These are phyloP conservation scores for Citrus trifoliata DNA, from an alignment of 345 rosid species.

Conservation along the genomic window DNA sequence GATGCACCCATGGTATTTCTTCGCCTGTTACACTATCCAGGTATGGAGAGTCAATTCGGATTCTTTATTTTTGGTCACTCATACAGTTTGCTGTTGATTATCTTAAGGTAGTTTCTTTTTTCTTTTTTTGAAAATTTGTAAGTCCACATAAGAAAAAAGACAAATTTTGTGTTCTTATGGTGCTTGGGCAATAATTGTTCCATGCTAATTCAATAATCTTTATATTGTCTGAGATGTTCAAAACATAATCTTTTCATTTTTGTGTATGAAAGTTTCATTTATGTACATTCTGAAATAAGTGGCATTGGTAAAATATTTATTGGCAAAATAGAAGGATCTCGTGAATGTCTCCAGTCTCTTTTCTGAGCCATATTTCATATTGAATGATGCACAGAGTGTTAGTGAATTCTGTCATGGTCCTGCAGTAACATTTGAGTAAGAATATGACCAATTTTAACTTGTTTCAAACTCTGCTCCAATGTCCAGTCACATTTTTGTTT, in stretches of 20 bases:
- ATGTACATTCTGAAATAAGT: background rate
- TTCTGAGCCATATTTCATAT: background rate
- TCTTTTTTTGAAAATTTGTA: background rate
- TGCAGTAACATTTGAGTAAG: background rate
- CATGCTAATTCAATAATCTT: background rate
- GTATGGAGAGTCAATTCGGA: conserved; percentile 24
- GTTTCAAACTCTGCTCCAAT: background rate
- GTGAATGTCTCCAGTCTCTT: no score
- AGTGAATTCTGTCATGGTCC: background rate
- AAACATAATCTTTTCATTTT: background rate
- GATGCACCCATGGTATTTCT: conserved; percentile 37
- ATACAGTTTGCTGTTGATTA: background rate
- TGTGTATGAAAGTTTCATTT: background rate
- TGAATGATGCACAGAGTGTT: background rate
- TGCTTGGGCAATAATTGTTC: background rate
- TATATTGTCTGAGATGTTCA: background rate
- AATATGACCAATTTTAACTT: background rate
- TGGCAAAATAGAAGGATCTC: background rate
- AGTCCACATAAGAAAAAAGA: no score
- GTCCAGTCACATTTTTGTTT: background rate
- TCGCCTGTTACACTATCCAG: conserved; percentile 74
- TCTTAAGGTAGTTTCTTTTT: background rate
- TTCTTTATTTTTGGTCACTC: background rate
- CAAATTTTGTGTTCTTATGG: background rate
- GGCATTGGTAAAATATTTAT: background rate